Base-by-base conservation (phyloP, 2,329 filamentous ascomycete species). In the Lachnellula arida region DNA sequence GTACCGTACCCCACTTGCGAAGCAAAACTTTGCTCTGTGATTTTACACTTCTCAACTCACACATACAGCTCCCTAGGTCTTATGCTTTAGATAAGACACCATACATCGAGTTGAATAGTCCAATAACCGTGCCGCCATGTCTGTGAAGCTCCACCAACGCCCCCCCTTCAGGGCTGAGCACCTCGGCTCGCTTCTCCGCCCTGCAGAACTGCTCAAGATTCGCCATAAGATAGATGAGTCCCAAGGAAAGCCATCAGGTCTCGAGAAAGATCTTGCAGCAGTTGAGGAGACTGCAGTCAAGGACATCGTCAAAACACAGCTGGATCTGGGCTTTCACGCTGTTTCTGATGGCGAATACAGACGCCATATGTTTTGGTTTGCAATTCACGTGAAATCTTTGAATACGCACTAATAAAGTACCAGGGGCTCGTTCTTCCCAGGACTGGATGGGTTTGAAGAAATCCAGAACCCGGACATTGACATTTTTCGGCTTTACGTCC, bases 161-260 rank as follows among this genome's bases (percentile, higher is more conserved):
- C 61, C 61, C 46, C 61, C 61, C 34, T 62, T 62, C 19, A 75
- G 83, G 63, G 83, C 82, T 51, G 83, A 86, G 72, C 83, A 86
- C 66, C 73, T 85, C 46, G 83, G 83, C 51, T 85, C 81, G 22
- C 73, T 86, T 19, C 76, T 85, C 43, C 80, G 84, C 43, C 81
- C 83, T 2, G 69, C 80, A 50, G 72, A 78, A 57, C 75, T 86
- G 22, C 74, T 85, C 37, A 73, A 79, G 43, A 77, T 77, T 54
- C 80, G 82, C 63, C 75, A 78, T 55, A 75, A 78, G 60, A 74
- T 77, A 39, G 78, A 81, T 59, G 76, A 78, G 52, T 77, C 78
- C 23, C 66, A 77, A 58, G 68, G 73, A 34, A 66, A 72, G 23
- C 12, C 17, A 12, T 61, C 73, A 43, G 67, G 72, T 1, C n/a